phyloP scores from a whole-genome alignment of 1,284 basidiomycete genomes.

The Peniophora sp. region DNA sequence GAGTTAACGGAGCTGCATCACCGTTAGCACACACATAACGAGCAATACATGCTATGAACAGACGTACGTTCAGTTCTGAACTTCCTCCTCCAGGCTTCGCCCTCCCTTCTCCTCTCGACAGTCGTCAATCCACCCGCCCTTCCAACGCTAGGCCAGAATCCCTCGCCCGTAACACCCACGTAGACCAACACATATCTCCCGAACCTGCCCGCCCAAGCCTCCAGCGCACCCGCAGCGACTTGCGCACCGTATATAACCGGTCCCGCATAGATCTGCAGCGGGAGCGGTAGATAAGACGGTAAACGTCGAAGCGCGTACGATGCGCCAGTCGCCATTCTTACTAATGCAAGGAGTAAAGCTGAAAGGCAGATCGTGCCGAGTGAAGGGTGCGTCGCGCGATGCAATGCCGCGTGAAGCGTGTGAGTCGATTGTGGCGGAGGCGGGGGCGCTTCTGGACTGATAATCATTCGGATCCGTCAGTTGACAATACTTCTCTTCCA shows the following conservation, averaged over 20 bases:
- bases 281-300: constrained; percentile 45
- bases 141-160: constrained; percentile 74
- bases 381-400: constrained; percentile 74
- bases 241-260: constrained; percentile 30
- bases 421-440: constrained; percentile 55
- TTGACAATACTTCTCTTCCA: too few species aligned
- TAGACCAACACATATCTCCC: constrained; percentile 83
- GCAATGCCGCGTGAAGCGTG: constrained; percentile 70
- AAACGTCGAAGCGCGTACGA: constrained; percentile 43
- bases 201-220: constrained; percentile 62
- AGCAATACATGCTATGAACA: constrained; percentile 4
- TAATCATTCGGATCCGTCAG: not conserved
- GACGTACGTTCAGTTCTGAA: constrained; percentile 52
- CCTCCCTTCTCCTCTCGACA: constrained; percentile 23
- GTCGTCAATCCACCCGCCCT: constrained; percentile 54
- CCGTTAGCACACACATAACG: too few species aligned
- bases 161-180: constrained; percentile 78
- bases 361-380: constrained; percentile 76
- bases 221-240: constrained; percentile 46
- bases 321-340: constrained; percentile 47
- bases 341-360: constrained; percentile 66
- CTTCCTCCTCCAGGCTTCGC: constrained; percentile 33
- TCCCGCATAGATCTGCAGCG: constrained; percentile 30
- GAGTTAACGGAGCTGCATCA: constrained; percentile 58
- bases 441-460: constrained; percentile 39